A percentile compares a stretch with the other conserved stretches of the same genome.
phyloP scores from a whole-genome alignment of 2,329 filamentous ascomycete genomes.

The Colletotrichum australisinense region DNA sequence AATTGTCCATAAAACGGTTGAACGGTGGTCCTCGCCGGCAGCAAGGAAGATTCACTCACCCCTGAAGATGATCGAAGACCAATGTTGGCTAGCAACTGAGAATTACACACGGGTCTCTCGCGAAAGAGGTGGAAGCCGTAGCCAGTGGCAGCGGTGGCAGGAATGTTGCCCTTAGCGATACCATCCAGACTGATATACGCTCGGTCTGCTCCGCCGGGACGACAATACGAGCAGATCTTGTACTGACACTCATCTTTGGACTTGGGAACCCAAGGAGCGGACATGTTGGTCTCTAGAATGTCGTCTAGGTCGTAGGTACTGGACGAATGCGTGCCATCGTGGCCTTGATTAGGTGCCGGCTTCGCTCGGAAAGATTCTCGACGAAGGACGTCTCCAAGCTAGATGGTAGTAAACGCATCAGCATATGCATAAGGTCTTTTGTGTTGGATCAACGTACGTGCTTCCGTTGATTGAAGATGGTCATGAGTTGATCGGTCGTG shows the following conservation, averaged over 20 bases:
- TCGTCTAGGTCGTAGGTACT: slow-evolving; percentile 7
- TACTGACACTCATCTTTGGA: slow-evolving; percentile 59
- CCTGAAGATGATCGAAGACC: slow-evolving; percentile 50
- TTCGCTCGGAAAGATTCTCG: slow-evolving; percentile 23
- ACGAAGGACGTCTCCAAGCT: slow-evolving; percentile 29
- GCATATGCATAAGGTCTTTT: not conserved
- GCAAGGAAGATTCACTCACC: slow-evolving; percentile 42
- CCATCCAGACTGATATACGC: slow-evolving; percentile 62
- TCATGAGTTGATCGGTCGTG: slow-evolving; percentile 57
- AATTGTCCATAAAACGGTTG: too few species aligned
- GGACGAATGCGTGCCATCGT: not conserved
- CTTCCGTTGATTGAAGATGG: slow-evolving; percentile 61
- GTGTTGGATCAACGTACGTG: slow-evolving; percentile 49
- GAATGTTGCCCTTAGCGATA: slow-evolving; percentile 61
- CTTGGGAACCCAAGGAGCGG: slow-evolving; percentile 52
- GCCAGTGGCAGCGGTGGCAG: slow-evolving; percentile 60
- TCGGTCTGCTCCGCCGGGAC: slow-evolving; percentile 55
- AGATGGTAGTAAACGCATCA: not conserved
- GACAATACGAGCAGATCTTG: slow-evolving; percentile 62
- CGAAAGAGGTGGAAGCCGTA: slow-evolving; percentile 62
- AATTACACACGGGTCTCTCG: slow-evolving; percentile 56
- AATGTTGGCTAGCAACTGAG: slow-evolving; percentile 51
- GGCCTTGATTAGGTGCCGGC: not conserved
- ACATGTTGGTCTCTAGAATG: slow-evolving; percentile 11
- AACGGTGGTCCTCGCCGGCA: not conserved